phyloP scores from a whole-genome alignment of 768 basidiomycete genomes.

The Gymnopilus dilepis region DNA sequence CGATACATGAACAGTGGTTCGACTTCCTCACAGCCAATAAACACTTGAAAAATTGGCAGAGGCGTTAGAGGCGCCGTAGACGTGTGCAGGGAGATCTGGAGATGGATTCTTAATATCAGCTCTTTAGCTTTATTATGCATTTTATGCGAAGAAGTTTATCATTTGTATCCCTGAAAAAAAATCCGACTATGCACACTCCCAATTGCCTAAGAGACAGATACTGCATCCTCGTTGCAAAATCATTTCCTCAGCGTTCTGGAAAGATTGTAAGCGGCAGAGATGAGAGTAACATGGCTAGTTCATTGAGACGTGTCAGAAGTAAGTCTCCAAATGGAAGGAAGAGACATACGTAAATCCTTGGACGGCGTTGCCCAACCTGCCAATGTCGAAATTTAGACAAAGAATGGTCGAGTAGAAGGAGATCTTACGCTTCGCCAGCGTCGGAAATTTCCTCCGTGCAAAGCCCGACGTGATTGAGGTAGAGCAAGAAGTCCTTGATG shows the following conservation, averaged over 20 bases:
- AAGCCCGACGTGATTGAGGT: slow-evolving; percentile 86
- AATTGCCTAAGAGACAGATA: too few relatives aligned
- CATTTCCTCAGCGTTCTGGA: slow-evolving; percentile 76
- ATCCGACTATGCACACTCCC: too few relatives aligned
- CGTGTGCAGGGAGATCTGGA: too few relatives aligned
- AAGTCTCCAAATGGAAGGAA: background rate
- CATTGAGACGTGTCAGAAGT: background rate
- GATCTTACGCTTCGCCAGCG: slow-evolving; percentile 80
- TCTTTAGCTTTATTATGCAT: too few relatives aligned
- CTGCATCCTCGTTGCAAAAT: too few relatives aligned
- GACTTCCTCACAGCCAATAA: too few relatives aligned
- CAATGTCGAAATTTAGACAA: background rate
- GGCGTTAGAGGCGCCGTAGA: too few relatives aligned
- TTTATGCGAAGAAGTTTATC: too few relatives aligned
- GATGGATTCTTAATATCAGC: too few relatives aligned
- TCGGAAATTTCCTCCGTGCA: slow-evolving; percentile 88
- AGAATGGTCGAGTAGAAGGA: background rate
- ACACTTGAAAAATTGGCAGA: too few relatives aligned
- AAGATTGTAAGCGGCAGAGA: slow-evolving; percentile 84
- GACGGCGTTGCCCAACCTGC: slow-evolving; percentile 83
- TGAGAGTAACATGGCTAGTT: slow-evolving; percentile 78
- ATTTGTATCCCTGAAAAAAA: too few relatives aligned
- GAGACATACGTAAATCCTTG: slow-evolving; percentile 85
- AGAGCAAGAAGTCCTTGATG: slow-evolving; percentile 73
- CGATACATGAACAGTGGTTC: too few relatives aligned